Evolutionary conservation across 352 stramenopile species (phyloP).

Genomic region (Pythium plurisporium): DNA sequence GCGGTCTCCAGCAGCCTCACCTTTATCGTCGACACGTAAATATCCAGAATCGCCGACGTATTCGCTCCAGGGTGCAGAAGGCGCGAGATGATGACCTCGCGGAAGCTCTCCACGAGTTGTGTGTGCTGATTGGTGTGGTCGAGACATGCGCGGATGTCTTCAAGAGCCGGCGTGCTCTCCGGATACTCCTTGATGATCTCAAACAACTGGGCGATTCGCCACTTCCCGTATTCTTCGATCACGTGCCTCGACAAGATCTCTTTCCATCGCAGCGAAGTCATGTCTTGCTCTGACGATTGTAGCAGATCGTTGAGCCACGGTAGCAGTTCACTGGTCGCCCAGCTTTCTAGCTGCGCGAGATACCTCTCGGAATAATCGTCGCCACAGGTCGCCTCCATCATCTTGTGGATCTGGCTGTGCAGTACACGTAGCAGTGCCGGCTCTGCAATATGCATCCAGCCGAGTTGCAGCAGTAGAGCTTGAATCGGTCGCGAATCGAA

Average conservation of each 20-base stretch:
- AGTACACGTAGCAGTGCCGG: slow-evolving; percentile 45
- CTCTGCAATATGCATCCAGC: slow-evolving; percentile 55
- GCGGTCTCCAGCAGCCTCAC: slow-evolving; percentile 11
- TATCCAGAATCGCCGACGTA: slow-evolving; percentile 95
- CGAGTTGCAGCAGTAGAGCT: slow-evolving; percentile 44
- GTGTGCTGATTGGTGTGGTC: slow-evolving; percentile 82
- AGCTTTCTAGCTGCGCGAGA: slow-evolving; percentile 43
- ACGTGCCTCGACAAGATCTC: slow-evolving; percentile 48
- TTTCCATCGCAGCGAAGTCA: slow-evolving; percentile 30
- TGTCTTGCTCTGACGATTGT: slow-evolving; percentile 10
- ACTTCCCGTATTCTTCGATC: slow-evolving; percentile 51
- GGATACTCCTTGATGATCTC: slow-evolving; percentile 97
- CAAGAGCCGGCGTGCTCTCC: slow-evolving; percentile 79
- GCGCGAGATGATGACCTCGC: slow-evolving; percentile 68
- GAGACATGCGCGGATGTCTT: slow-evolving; percentile 69
- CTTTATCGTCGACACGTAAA: slow-evolving; percentile 98
- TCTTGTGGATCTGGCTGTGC: slow-evolving; percentile 50
- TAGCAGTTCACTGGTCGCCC: slow-evolving; percentile 45
- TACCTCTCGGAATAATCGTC: slow-evolving; percentile 49
- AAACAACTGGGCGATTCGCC: slow-evolving; percentile 93
- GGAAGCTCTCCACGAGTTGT: slow-evolving; percentile 78
- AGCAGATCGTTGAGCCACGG: slow-evolving; percentile 59
- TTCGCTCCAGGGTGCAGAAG: slow-evolving; percentile 94
- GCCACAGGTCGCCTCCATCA: slow-evolving; percentile 40
- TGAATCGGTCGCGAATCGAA: slow-evolving; percentile 49